phyloP scores from a whole-genome alignment of 2,329 filamentous ascomycete species.

The Ophiostoma sp. region DNA sequence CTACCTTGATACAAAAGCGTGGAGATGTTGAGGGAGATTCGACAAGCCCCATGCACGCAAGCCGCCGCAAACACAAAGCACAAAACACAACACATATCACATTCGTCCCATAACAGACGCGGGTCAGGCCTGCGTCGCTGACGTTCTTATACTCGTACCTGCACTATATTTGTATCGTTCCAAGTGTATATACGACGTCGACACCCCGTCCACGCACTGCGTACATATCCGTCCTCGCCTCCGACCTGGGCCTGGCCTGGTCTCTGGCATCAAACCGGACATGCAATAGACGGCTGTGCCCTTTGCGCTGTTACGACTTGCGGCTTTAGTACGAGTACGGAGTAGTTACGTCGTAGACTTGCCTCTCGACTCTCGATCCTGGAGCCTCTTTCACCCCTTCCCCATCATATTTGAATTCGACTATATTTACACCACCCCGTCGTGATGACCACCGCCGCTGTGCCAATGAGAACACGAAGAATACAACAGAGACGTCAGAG shows the following conservation, averaged over 20 bases:
- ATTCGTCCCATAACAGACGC: not conserved
- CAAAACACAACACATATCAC: not conserved
- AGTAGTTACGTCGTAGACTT: too few relatives aligned
- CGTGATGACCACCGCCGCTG: not conserved
- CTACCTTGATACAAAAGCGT: not conserved
- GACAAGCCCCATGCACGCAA: slow-evolving; percentile 2
- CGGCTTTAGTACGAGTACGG: not conserved
- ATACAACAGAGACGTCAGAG: not conserved
- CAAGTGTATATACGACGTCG: slow-evolving; percentile 11
- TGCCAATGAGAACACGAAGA: slow-evolving; percentile 7
- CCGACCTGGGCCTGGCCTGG: not conserved
- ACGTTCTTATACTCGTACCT: not conserved
- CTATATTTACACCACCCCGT: not conserved
- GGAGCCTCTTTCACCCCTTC: too few relatives aligned
- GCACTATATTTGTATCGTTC: not conserved
- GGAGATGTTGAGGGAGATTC: slow-evolving; percentile 12
- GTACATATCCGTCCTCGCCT: slow-evolving; percentile 12
- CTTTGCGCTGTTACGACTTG: not conserved
- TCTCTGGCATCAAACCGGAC: not conserved
- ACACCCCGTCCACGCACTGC: slow-evolving; percentile 5
- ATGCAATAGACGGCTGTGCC: not conserved
- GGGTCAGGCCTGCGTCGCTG: not conserved
- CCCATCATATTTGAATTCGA: not conserved
- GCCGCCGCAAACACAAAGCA: not conserved
- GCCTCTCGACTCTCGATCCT: too few relatives aligned